Percentiles rank a stretch among this genome's conserved stretches.
Evolutionary conservation across 1,139 yeast species (phyloP).

Genomic region (Suhomyces anneliseae): DNA sequence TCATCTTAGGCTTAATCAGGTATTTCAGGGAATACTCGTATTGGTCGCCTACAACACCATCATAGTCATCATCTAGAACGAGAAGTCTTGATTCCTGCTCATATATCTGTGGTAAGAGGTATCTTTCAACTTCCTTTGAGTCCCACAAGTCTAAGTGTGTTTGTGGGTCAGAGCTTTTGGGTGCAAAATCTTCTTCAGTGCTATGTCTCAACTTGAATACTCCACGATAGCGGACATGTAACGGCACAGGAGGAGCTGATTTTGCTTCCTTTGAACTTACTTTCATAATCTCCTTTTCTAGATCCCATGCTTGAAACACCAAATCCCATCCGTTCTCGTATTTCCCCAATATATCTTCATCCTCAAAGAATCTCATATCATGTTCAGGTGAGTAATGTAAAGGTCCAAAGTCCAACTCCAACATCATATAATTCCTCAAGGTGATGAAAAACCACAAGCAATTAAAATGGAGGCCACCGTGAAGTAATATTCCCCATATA

Average conservation of each 20-base stretch:
- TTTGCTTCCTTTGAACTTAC: neutral
- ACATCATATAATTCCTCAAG: constrained; percentile 27
- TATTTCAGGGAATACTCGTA: constrained; percentile 17
- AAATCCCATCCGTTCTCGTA: constrained; percentile 27
- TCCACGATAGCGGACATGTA: neutral
- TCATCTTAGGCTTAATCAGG: constrained; percentile 19
- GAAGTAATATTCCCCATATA: constrained; percentile 39
- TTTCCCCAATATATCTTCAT: constrained; percentile 11
- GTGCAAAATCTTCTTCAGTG: constrained; percentile 1
- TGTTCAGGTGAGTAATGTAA: constrained; percentile 15
- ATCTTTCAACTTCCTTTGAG: constrained; percentile 13
- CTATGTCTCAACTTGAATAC: neutral
- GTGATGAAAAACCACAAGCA: constrained; percentile 42
- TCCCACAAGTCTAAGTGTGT: constrained; percentile 19
- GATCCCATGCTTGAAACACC: constrained; percentile 16
- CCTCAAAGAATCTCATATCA: constrained; percentile 17
- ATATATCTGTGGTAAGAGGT: constrained; percentile 27
- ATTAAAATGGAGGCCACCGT: constrained; percentile 45
- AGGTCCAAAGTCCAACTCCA: constrained; percentile 26
- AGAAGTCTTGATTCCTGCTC: constrained; percentile 5
- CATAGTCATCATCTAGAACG: constrained; percentile 3
- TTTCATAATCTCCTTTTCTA: constrained; percentile 8
- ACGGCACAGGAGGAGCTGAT: neutral
- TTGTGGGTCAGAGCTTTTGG: neutral
- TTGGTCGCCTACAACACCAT: neutral